Conservation (phyloP, 169 alveolate species). For the Plasmodium gallinaceum region DNA sequence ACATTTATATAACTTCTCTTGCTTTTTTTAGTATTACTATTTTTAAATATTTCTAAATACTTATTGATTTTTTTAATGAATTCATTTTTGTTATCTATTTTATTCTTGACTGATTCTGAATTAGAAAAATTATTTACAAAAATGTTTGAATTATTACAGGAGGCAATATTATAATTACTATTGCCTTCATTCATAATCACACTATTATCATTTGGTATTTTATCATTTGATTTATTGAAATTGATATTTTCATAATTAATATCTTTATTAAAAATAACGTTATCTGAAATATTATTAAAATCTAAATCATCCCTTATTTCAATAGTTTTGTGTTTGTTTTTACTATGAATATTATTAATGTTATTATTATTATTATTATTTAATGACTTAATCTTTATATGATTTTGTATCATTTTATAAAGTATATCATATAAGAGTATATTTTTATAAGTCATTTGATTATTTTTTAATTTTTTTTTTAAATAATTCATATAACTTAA, state of each 20-base stretch:
- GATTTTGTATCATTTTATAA: constrained; percentile 22
- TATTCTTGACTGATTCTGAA: background rate
- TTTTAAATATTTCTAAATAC: constrained; percentile 31
- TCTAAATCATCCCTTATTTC: no score
- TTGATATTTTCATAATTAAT: no score
- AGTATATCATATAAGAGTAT: constrained; percentile 26
- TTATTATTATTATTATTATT: background rate
- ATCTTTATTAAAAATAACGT: background rate
- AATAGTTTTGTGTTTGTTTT: no score
- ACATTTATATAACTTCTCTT: constrained; percentile 25
- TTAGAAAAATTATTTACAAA: no score
- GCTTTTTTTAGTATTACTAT: background rate
- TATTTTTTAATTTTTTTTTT: constrained; percentile 11
- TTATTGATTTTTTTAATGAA: background rate
- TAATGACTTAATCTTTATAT: background rate
- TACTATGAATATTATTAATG: background rate
- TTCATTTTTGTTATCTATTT: background rate
- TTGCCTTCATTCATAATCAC: no score
- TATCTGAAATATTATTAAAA: background rate
- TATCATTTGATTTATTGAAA: no score
- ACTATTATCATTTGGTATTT: no score
- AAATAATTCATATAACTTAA: constrained; percentile 12
- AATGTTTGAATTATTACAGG: no score
- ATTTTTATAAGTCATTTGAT: background rate
- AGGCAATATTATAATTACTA: no score